Conservation (phyloP, 2,329 filamentous ascomycete species). For the Colletotrichum tropicicola region DNA sequence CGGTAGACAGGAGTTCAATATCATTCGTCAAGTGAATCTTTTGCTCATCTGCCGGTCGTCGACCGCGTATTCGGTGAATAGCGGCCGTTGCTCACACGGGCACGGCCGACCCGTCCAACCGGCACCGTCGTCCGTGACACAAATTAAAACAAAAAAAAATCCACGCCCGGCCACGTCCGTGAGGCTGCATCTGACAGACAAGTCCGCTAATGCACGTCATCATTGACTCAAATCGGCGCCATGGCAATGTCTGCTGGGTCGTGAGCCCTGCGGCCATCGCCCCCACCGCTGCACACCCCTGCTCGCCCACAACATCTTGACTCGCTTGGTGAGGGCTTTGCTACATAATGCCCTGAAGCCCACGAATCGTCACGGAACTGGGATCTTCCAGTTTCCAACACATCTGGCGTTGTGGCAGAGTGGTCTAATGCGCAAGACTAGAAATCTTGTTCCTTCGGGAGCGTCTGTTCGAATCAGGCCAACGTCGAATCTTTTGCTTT, state of each 20-base stretch:
- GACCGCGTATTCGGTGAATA: too few species aligned
- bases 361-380: fast-evolving
- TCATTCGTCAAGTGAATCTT: too few species aligned
- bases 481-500: background rate
- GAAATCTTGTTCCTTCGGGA: slow-evolving; percentile 22
- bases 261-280: too few species aligned
- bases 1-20: too few species aligned
- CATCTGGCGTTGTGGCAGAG: slow-evolving; percentile 8
- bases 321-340: background rate
- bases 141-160: too few species aligned
- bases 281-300: background rate
- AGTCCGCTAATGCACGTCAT: background rate
- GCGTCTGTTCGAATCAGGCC: slow-evolving; percentile 19
- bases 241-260: background rate
- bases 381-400: background rate
- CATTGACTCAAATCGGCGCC: background rate
- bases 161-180: too few species aligned
- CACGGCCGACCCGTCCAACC: too few species aligned
- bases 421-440: slow-evolving; percentile 21
- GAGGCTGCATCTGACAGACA: too few species aligned
- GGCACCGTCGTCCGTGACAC: too few species aligned
- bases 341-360: background rate
- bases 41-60: too few species aligned
- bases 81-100: too few species aligned
- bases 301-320: background rate